Base-by-base conservation (phyloP, 2,329 filamentous ascomycete genomes). In the Aspergillus clavatus region DNA sequence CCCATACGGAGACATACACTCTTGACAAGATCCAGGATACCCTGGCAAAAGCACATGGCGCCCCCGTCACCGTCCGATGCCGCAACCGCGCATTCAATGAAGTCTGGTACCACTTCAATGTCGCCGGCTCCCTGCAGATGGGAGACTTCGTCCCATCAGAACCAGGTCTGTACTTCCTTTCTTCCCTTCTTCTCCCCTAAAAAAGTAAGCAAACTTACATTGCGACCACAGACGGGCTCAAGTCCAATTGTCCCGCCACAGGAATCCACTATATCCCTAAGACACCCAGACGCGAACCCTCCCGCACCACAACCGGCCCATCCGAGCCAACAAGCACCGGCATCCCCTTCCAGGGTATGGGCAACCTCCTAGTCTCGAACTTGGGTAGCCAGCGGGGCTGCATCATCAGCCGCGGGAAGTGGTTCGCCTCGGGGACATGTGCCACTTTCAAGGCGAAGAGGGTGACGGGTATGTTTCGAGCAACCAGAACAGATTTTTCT, bases 221-320 rank as follows among this genome's bases (percentile, higher is more conserved):
- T 10, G 46, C 18, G 21, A 10, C 41, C 27, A 26, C 66, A 46
- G 77, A 81, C 53, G 78, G 82, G 29, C 74, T 75, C 10, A 77
- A 74, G 43, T 81, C 81, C 37, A 80, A 76, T 42, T 89, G 86
- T 60, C 81, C 84, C 0, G 60, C 66, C 36, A 74, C 65, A 0
- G 80, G 80, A 3, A 80, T 89, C 60, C 77, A 76, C 53, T 87
- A 87, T 61, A 69, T 79, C 7, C 82, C 81, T 21, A 86, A 86
- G 65, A 57, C 67, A 62, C 4, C 69, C 57, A 24, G 8, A 24
- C 40, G 63, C 57, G 35, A 62, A n/a, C 58, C 71, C 22, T 63
- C 66, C 7, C 61, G 61, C 28, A 72, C 68, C 18, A 57, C 65
- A 12, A 66, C 63, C 1, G 53, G 54, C 6, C 51, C 51, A 4